Evolutionary conservation across 139 green algal species (phyloP).

Genomic region (Tetradesmus obliquus): DNA sequence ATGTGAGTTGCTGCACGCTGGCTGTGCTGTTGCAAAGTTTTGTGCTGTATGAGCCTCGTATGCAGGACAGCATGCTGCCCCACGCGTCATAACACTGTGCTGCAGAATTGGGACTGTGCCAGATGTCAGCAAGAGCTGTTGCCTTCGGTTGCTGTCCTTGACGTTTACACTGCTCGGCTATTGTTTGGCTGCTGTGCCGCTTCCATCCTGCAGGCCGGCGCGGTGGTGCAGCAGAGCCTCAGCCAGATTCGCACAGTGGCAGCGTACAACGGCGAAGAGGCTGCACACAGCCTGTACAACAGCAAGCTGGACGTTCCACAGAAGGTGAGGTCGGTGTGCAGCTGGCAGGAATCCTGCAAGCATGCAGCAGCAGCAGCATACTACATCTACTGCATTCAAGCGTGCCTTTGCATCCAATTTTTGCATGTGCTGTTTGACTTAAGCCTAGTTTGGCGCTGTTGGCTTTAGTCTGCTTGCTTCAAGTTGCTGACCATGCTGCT

Average conservation of each 20-base stretch:
- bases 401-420: not conserved
- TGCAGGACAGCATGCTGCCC: too few species aligned
- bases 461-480: too few species aligned
- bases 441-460: too few species aligned
- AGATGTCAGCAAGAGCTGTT: too few species aligned
- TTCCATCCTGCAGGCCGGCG: slow-evolving; percentile 59
- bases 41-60: too few species aligned
- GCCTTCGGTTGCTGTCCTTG: not conserved
- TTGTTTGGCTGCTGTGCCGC: not conserved
- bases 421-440: not conserved
- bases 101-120: too few species aligned
- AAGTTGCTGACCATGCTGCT: not conserved
- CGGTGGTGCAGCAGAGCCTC: slow-evolving; percentile 72
- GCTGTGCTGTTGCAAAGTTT: not conserved
- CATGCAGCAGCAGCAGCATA: not conserved
- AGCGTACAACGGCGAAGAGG: slow-evolving; percentile 73
- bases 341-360: not conserved
- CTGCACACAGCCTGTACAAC: slow-evolving; percentile 63
- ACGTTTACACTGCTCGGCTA: not conserved
- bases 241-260: slow-evolving; percentile 82
- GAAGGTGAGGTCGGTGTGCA: slow-evolving; percentile 35
- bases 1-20: slow-evolving; percentile 26
- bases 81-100: too few species aligned
- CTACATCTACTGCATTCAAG: not conserved
- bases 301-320: slow-evolving; percentile 60